Evolutionary conservation across 768 basidiomycete genomes (phyloP).

Genomic region (Lyophyllum shimeji): DNA sequence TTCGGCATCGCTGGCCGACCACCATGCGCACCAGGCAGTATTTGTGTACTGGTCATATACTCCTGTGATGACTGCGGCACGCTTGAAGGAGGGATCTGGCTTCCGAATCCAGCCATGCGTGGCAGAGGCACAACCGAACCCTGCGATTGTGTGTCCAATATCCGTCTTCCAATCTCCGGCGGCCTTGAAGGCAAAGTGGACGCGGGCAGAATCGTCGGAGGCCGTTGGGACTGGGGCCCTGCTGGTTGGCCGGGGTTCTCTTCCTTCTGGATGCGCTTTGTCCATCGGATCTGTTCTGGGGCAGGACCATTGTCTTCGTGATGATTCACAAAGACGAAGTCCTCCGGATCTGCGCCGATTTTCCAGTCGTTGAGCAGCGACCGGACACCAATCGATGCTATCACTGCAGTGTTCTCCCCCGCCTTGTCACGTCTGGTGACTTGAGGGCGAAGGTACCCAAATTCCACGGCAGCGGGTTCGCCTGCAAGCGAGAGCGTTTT

Average conservation of each 20-base stretch:
- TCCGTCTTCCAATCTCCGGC: slow-evolving; percentile 9
- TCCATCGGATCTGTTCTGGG: background rate
- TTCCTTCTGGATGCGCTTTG: background rate
- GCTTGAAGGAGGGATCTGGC: slow-evolving; percentile 7
- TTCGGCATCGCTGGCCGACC: slow-evolving; percentile 50
- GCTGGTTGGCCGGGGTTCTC: background rate
- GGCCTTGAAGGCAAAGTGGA: slow-evolving; percentile 20
- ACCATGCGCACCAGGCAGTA: slow-evolving; percentile 70
- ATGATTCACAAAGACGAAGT: slow-evolving; percentile 54
- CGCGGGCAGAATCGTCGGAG: slow-evolving; percentile 40
- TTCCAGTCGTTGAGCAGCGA: slow-evolving; percentile 72
- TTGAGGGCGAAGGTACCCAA: slow-evolving; percentile 61
- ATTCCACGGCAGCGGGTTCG: slow-evolving; percentile 57
- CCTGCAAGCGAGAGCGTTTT: slow-evolving; percentile 56
- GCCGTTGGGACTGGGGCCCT: slow-evolving; percentile 22
- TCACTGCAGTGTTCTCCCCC: slow-evolving; percentile 21
- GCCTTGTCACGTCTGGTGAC: slow-evolving; percentile 26
- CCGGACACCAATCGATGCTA: slow-evolving; percentile 53
- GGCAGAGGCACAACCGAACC: slow-evolving; percentile 7
- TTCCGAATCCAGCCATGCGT: slow-evolving; percentile 5
- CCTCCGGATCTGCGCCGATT: slow-evolving; percentile 47
- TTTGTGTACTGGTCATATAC: slow-evolving; percentile 62
- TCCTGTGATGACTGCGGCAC: slow-evolving; percentile 36
- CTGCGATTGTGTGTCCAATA: slow-evolving; percentile 15
- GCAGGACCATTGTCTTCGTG: slow-evolving; percentile 38